Percentiles rank a stretch among this genome's conserved stretches.
phyloP scores from a whole-genome alignment of 2,329 filamentous ascomycete genomes.

The Talaromyces rugulosus region DNA sequence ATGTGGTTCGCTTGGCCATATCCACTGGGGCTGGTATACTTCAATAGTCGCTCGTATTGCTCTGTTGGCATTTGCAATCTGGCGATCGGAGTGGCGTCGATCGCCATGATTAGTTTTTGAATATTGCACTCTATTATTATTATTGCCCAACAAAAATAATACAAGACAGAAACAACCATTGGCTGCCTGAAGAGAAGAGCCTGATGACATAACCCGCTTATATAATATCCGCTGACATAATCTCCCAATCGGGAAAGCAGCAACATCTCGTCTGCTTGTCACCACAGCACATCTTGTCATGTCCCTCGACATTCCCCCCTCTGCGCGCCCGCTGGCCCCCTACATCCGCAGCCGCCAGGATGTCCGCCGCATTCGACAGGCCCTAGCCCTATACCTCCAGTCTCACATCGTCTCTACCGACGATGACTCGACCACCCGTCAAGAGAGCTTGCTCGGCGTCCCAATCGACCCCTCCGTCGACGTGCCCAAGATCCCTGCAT shows the following conservation, averaged over 20 bases:
- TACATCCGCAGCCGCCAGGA: slow-evolving; percentile 38
- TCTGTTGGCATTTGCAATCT: background rate
- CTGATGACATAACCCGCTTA: background rate
- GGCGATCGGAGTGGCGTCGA: no score
- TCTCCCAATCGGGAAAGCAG: background rate
- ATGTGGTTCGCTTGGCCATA: no score
- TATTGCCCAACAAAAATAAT: no score
- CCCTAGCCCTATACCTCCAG: slow-evolving; percentile 33
- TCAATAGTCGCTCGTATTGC: background rate
- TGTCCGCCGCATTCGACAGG: slow-evolving; percentile 35
- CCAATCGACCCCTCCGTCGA: slow-evolving; percentile 27
- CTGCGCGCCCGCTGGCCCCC: slow-evolving; percentile 32
- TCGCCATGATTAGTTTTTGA: no score
- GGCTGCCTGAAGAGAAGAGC: no score
- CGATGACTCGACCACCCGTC: slow-evolving; percentile 15
- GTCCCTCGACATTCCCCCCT: slow-evolving; percentile 22
- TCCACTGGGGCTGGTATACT: no score
- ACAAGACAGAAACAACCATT: no score
- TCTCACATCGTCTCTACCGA: slow-evolving; percentile 32
- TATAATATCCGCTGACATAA: background rate
- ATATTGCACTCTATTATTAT: no score
- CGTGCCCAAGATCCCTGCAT: slow-evolving; percentile 33
- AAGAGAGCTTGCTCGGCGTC: slow-evolving; percentile 23
- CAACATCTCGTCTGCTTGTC: background rate
- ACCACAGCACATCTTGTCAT: background rate